Conservation (phyloP, 2,329 filamentous ascomycete species). For the Helotiales sp. region DNA sequence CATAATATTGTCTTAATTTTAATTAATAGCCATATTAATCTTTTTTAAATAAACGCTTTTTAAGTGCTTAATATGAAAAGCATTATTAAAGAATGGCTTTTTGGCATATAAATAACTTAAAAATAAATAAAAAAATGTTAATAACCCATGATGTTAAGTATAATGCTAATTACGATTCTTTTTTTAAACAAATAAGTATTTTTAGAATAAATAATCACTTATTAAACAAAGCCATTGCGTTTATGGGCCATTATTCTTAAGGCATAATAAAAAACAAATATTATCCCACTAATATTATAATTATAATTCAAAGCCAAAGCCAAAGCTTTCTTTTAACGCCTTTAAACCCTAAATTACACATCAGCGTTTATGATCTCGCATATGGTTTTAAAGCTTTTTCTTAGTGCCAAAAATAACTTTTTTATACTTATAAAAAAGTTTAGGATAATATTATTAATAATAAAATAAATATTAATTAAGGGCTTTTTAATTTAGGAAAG, state of each 20-base stretch:
- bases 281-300: neutral
- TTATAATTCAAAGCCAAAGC: neutral
- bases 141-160: neutral
- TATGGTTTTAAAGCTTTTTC: neutral
- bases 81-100: neutral
- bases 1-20: neutral
- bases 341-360: neutral
- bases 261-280: neutral
- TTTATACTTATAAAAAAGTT: neutral
- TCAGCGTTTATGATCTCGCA: neutral
- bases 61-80: neutral
- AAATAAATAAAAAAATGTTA: neutral
- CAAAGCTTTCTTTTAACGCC: neutral
- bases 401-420: neutral
- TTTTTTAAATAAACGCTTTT: neutral
- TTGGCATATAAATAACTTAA: neutral
- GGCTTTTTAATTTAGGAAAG: neutral
- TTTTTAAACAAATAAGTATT: neutral
- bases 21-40: neutral
- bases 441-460: neutral
- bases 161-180: neutral
- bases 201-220: neutral
- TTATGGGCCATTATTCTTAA: neutral
- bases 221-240: neutral
- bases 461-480: neutral